Percentiles rank a stretch among this genome's conserved stretches.
Evolutionary conservation across 768 basidiomycete species (phyloP).

Genomic region (Sporobolomyces phaffii): DNA sequence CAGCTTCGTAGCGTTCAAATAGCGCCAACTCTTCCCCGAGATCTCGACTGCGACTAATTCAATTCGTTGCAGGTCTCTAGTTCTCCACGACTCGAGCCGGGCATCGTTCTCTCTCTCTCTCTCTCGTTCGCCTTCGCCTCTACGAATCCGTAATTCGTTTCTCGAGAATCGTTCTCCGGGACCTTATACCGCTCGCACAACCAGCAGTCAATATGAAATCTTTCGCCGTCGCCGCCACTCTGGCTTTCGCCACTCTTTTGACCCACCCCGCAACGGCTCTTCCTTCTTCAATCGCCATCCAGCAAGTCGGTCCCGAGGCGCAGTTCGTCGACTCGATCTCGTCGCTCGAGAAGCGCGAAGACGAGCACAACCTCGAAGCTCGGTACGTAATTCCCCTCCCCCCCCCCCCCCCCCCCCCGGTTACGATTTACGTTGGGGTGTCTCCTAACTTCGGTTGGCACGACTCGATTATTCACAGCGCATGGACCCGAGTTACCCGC

Average conservation of each 20-base stretch:
- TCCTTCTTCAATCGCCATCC: background rate
- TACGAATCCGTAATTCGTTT: too few relatives aligned
- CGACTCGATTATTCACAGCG: too few relatives aligned
- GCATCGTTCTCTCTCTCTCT: background rate
- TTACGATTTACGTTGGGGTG: background rate
- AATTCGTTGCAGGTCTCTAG: too few relatives aligned
- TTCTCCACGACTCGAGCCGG: too few relatives aligned
- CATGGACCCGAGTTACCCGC: background rate
- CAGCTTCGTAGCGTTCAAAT: too few relatives aligned
- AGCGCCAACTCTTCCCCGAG: too few relatives aligned
- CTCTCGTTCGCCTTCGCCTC: background rate
- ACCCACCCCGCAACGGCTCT: background rate
- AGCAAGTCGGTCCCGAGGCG: background rate
- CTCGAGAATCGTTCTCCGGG: too few relatives aligned
- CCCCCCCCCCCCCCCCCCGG: background rate
- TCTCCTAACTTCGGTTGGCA: too few relatives aligned
- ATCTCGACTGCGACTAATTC: too few relatives aligned
- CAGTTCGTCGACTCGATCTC: background rate
- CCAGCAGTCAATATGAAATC: background rate
- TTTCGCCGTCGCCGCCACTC: background rate
- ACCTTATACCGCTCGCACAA: too few relatives aligned
- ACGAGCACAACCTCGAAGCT: too few relatives aligned
- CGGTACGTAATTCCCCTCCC: background rate
- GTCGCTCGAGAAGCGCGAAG: background rate
- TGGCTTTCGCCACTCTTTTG: background rate